Percentiles rank a stretch among this genome's conserved stretches.
Conservation (phyloP, 2,329 filamentous ascomycete genomes). For the Sporothrix protearum region DNA sequence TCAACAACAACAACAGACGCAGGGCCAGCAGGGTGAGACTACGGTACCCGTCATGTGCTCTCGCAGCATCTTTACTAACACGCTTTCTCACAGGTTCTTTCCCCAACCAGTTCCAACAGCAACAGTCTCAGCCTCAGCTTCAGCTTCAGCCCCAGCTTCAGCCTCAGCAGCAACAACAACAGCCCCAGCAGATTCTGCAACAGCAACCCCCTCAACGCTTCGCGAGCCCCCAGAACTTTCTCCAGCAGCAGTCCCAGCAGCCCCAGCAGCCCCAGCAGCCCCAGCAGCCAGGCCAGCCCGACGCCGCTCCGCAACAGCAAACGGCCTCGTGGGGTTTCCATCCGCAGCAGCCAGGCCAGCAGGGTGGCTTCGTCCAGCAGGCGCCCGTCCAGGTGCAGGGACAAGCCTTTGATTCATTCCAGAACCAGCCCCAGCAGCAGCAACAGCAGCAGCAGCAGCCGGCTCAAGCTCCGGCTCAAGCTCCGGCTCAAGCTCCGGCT, state of each 20-base stretch:
- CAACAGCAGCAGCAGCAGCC: conserved; percentile 19
- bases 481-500: not conserved
- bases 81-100: not conserved
- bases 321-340: conserved; percentile 14
- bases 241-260: not conserved
- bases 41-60: no score
- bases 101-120: conserved; percentile 19
- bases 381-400: not conserved
- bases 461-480: not conserved
- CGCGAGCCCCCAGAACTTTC: conserved; percentile 3
- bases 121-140: conserved; percentile 12
- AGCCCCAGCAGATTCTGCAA: not conserved
- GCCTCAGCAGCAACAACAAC: conserved; percentile 13
- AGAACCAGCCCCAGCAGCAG: not conserved
- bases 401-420: not conserved
- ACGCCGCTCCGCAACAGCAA: not conserved
- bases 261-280: not conserved
- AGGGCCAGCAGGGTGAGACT: conserved; percentile 14
- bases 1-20: conserved; percentile 19
- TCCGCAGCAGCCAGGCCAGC: conserved; percentile 14
- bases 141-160: conserved; percentile 3
- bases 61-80: not conserved
- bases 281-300: not conserved
- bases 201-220: conserved; percentile 12
- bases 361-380: not conserved